Evolutionary conservation across 2,329 filamentous ascomycete genomes (phyloP).

Genomic region (Shiraia sp.): DNA sequence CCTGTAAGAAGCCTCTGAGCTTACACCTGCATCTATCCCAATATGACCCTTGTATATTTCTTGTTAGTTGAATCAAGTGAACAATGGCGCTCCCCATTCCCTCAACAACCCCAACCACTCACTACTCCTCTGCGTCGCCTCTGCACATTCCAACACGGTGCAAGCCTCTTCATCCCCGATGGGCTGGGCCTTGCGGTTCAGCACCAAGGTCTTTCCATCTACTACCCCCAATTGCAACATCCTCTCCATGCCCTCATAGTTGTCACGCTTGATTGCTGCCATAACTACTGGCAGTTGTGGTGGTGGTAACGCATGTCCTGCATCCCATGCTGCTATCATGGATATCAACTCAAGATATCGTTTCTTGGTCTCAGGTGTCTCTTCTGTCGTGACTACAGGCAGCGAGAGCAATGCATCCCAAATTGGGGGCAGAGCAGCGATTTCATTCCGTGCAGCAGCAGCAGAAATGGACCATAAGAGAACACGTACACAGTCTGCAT

Average conservation of each 20-base stretch:
- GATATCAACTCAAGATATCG: conserved; percentile 16
- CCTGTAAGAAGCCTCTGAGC: no score
- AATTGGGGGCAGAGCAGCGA: conserved; percentile 18
- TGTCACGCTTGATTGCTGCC: conserved; percentile 19
- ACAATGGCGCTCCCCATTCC: conserved; percentile 20
- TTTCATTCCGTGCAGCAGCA: conserved; percentile 14
- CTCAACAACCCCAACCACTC: conserved; percentile 24
- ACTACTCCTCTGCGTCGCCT: conserved; percentile 18
- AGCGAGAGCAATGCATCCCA: conserved; percentile 18
- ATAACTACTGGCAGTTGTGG: conserved; percentile 19
- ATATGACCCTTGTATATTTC: no score
- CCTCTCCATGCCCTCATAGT: conserved; percentile 20
- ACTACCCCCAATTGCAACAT: conserved; percentile 15
- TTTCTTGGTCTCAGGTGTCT: conserved; percentile 4
- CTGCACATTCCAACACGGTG: conserved; percentile 24
- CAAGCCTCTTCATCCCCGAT: conserved; percentile 17
- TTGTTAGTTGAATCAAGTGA: conserved; percentile 1
- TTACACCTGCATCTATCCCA: no score
- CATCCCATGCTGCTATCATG: conserved; percentile 21
- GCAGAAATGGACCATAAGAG: conserved; percentile 19
- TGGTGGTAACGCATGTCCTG: conserved; percentile 10
- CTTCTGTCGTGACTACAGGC: conserved; percentile 5
- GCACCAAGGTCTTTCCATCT: conserved; percentile 13
- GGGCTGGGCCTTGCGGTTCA: conserved; percentile 23
- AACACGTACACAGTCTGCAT: conserved; percentile 16